phyloP scores from a whole-genome alignment of 352 stramenopile species.

The Phytophthora crassamura region DNA sequence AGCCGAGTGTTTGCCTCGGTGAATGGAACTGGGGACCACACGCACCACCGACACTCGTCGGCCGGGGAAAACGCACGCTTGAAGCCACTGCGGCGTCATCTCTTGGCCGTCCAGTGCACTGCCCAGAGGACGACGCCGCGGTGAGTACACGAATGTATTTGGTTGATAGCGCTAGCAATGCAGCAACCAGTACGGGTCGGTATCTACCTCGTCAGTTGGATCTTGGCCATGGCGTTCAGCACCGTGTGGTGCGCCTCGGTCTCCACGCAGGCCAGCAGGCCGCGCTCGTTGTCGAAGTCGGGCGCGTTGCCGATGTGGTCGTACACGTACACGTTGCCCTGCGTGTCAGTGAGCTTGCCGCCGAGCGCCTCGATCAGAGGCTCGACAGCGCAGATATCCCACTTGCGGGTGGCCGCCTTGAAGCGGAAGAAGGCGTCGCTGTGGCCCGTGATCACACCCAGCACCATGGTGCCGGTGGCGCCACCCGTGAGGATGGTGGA shows the following conservation, averaged over 20 bases:
- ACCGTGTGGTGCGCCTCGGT: constrained; percentile 41
- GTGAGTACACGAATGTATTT: constrained; percentile 37
- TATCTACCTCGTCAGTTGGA: constrained; percentile 64
- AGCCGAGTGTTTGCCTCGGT: constrained; percentile 63
- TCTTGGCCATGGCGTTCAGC: constrained; percentile 51
- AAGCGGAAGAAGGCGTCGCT: constrained; percentile 79
- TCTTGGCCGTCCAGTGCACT: constrained; percentile 53
- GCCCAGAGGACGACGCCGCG: constrained; percentile 21
- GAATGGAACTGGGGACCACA: constrained; percentile 45
- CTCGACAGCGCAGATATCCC: constrained; percentile 83
- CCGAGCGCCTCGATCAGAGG: constrained; percentile 65
- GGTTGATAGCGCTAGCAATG: constrained; percentile 29
- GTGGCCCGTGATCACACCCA: constrained; percentile 63
- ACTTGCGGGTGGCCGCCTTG: constrained; percentile 74
- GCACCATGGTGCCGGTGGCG: constrained; percentile 77
- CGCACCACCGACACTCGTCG: constrained; percentile 19
- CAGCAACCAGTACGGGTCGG: constrained; percentile 13
- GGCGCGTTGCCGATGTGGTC: constrained; percentile 50
- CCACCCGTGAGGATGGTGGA: constrained; percentile 53
- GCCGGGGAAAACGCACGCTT: constrained; percentile 38
- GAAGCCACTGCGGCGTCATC: constrained; percentile 62
- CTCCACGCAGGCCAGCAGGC: constrained; percentile 60
- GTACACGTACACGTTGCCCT: constrained; percentile 69
- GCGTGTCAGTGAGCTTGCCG: constrained; percentile 62
- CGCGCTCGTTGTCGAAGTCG: constrained; percentile 70